Percentiles rank a stretch among this genome's conserved stretches.
These are phyloP conservation scores for Leccinum griseonigrum DNA, from an alignment of 1,284 basidiomycete genomes.

Conservation along the genomic window DNA sequence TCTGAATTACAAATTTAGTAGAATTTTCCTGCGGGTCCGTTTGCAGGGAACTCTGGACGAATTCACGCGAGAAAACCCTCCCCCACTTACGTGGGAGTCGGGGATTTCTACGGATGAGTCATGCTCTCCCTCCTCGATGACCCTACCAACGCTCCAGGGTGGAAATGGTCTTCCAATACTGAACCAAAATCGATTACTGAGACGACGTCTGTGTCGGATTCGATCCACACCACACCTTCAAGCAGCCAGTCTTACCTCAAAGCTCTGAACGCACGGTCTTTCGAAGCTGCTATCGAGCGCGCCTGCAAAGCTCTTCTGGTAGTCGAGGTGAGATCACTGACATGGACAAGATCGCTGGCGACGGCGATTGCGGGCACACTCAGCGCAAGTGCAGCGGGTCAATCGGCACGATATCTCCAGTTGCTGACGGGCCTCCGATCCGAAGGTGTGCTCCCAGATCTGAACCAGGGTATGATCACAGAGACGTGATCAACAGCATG, in stretches of 20 bases:
- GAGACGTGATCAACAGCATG: conserved; percentile 59
- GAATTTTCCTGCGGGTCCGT: too few species aligned
- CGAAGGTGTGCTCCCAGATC: conserved; percentile 45
- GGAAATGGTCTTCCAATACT: conserved; percentile 67
- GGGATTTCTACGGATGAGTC: conserved; percentile 43
- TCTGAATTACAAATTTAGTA: too few species aligned
- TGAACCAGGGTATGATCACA: conserved; percentile 32
- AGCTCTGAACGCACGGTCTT: conserved; percentile 45
- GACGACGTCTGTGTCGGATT: conserved; percentile 9
- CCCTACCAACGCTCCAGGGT: conserved; percentile 73
- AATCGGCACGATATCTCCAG: neutral
- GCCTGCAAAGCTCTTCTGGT: conserved; percentile 71
- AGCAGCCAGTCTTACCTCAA: conserved; percentile 30
- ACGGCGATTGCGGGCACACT: conserved; percentile 83
- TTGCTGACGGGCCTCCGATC: neutral
- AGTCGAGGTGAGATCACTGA: conserved; percentile 87
- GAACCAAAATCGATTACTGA: conserved; percentile 33
- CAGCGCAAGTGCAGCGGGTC: conserved; percentile 64
- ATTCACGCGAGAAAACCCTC: too few species aligned
- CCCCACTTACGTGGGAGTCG: too few species aligned
- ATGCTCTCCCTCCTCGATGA: conserved; percentile 81
- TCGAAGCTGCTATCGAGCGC: conserved; percentile 56
- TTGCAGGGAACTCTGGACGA: too few species aligned
- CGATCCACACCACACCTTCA: conserved; percentile 17
- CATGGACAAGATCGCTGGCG: conserved; percentile 81